Conservation (phyloP, 1,284 basidiomycete genomes). For the Ceratobasidium sp. region DNA sequence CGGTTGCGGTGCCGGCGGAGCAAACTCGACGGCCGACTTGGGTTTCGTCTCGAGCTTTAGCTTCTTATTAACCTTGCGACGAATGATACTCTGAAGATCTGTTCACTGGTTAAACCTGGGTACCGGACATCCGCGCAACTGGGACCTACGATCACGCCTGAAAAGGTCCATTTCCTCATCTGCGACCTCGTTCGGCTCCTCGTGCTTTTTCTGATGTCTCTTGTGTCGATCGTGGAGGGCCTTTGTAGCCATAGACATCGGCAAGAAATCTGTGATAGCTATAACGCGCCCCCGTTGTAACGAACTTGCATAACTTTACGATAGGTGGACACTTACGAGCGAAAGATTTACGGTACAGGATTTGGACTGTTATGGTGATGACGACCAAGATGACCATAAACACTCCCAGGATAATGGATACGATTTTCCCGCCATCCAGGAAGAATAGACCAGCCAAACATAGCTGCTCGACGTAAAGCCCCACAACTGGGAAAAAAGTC, state of each 20-base stretch:
- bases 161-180: constrained; percentile 47
- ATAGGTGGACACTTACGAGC: constrained; percentile 40
- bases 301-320: background rate
- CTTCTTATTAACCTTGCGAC: constrained; percentile 48
- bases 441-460: constrained; percentile 50
- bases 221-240: constrained; percentile 43
- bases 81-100: constrained; percentile 45
- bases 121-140: background rate
- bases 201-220: constrained; percentile 24
- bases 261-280: constrained; percentile 47
- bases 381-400: constrained; percentile 46
- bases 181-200: constrained; percentile 9
- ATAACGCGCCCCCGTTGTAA: background rate
- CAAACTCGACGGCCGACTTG: constrained; percentile 33
- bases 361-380: constrained; percentile 45
- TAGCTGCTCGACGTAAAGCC: constrained; percentile 50
- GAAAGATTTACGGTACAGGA: constrained; percentile 43
- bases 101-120: background rate
- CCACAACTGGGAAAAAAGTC: constrained; percentile 38
- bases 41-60: constrained; percentile 40
- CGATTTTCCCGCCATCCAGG: constrained; percentile 42
- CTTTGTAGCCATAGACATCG: constrained; percentile 47
- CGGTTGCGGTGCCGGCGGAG: constrained; percentile 31
- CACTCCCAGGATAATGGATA: constrained; percentile 43
- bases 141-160: constrained; percentile 45